These are phyloP conservation scores for Aureobasidium melanogenum DNA, from an alignment of 2,329 filamentous ascomycete species.

Conservation along the genomic window DNA sequence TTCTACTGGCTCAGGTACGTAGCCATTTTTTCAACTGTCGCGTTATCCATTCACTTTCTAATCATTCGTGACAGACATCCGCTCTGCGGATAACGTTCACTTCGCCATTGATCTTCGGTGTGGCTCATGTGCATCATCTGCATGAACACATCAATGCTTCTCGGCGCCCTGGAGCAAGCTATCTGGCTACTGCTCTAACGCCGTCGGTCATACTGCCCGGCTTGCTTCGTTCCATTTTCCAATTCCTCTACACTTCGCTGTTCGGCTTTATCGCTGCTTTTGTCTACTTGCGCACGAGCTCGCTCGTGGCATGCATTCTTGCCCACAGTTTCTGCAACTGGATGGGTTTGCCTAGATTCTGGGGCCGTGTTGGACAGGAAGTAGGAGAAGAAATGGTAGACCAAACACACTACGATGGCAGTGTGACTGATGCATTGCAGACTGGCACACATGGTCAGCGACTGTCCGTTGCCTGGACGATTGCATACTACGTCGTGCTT, in stretches of 20 bases:
- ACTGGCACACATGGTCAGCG: conserved; percentile 20
- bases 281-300: conserved; percentile 76
- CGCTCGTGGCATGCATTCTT: conserved; percentile 62
- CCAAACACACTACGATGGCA: conserved; percentile 13
- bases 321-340: conserved; percentile 88
- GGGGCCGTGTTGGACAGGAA: conserved; percentile 59
- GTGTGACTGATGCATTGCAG: conserved; percentile 23
- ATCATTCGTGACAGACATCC: conserved; percentile 15
- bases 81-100: conserved; percentile 59
- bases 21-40: not conserved
- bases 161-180: conserved; percentile 49
- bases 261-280: conserved; percentile 94
- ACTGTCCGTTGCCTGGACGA: conserved; percentile 54
- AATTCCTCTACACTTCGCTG: conserved; percentile 82
- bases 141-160: conserved; percentile 86
- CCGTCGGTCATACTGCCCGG: conserved; percentile 28
- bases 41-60: not conserved
- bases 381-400: conserved; percentile 25
- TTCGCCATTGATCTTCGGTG: conserved; percentile 81
- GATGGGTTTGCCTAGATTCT: conserved; percentile 79
- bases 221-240: conserved; percentile 65
- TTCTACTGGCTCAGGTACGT: conserved; percentile 58
- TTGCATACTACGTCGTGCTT: conserved; percentile 70
- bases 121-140: conserved; percentile 91
- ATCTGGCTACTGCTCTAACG: conserved; percentile 19